Conservation (phyloP, 345 rosid genomes). For the Limnanthes douglasii region DNA sequence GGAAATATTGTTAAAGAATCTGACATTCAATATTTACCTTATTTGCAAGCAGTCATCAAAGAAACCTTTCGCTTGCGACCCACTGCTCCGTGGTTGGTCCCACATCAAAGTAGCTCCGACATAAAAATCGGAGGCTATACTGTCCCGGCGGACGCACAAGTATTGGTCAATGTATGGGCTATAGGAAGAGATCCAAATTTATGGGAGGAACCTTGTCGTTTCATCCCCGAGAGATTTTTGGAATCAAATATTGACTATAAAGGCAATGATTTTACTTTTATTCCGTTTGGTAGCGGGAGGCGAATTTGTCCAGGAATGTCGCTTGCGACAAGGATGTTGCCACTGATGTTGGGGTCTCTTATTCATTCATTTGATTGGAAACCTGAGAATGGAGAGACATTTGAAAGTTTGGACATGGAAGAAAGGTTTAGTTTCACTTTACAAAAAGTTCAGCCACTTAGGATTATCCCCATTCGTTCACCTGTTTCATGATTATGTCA, state of each 20-base stretch:
- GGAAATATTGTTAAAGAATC: conserved; percentile 2
- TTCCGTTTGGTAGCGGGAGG: conserved; percentile 28
- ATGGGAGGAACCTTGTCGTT: no score
- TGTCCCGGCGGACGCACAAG: conserved; percentile 16
- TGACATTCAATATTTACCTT: background rate
- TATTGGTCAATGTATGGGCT: no score
- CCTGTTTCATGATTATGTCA: no score
- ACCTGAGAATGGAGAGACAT: no score
- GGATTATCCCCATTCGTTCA: conserved; percentile 8
- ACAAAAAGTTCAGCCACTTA: conserved; percentile 8
- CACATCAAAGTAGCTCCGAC: conserved; percentile 12
- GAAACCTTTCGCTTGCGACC: conserved; percentile 25
- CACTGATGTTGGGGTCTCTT: no score
- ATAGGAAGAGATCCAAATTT: no score
- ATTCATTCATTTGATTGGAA: no score
- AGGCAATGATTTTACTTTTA: conserved; percentile 13
- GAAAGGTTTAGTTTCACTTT: conserved; percentile 18
- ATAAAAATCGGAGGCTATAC: conserved; percentile 9
- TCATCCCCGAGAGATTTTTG: conserved; percentile 18
- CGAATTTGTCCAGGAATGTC: conserved; percentile 20
- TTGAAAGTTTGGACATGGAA: no score
- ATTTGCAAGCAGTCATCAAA: conserved; percentile 4
- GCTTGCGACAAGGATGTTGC: conserved; percentile 10
- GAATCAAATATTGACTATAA: conserved; percentile 7
- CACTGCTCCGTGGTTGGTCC: conserved; percentile 19